Evolutionary conservation across 164 flowering plant genomes (phyloP).

Genomic region (Annona squamosa): DNA sequence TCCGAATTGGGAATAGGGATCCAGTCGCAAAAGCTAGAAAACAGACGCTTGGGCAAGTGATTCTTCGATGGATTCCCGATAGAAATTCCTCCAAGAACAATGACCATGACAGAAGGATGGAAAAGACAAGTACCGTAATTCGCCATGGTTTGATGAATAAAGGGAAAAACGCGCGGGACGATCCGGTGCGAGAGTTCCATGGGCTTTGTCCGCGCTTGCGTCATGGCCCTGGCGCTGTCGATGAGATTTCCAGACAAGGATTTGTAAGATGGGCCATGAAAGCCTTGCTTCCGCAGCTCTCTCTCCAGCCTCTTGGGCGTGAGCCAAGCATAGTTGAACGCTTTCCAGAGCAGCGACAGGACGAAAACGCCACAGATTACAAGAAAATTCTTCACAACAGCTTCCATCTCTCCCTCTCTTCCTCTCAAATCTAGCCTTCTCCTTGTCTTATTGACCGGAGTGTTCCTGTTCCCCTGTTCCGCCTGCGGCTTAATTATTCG

Average conservation of each 20-base stretch:
- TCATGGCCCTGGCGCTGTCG: neutral
- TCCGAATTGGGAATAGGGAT: no score
- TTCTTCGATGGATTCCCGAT: no score
- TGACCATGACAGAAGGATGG: no score
- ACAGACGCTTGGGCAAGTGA: no score
- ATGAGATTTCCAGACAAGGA: conserved; percentile 2
- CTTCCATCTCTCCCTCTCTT: neutral
- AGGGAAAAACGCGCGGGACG: conserved; percentile 1
- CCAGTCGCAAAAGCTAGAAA: no score
- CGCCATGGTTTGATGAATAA: conserved; percentile 3
- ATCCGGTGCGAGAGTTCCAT: conserved; percentile 4
- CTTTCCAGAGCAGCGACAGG: neutral
- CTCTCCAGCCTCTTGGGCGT: conserved; percentile 3
- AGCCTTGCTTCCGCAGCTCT: conserved; percentile 10
- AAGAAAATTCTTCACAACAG: neutral
- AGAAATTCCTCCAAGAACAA: no score
- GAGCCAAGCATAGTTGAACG: neutral
- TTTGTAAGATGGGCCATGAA: conserved; percentile 13
- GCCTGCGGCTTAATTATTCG: no score
- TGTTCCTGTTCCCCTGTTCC: no score
- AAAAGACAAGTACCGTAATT: conserved; percentile 5
- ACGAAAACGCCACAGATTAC: neutral
- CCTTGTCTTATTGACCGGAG: no score
- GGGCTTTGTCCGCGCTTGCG: neutral
- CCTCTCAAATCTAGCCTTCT: neutral